Conservation (phyloP, 2,329 filamentous ascomycete genomes). For the Colletotrichum sp. region DNA sequence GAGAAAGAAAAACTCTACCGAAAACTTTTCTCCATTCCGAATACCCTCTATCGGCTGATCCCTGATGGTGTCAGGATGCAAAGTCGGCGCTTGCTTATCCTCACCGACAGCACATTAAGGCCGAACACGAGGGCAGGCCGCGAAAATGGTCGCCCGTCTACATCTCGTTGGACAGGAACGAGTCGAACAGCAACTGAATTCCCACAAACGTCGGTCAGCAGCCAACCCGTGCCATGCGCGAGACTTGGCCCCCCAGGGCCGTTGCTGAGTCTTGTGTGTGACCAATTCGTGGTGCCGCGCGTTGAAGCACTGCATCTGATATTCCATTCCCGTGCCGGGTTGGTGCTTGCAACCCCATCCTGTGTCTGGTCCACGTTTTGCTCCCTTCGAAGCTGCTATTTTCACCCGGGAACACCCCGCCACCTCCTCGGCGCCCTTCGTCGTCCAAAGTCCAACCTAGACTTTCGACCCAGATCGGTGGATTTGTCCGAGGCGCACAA, state of each 20-base stretch:
- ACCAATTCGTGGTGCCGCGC: background rate
- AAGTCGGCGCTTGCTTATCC: background rate
- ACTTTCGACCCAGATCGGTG: background rate
- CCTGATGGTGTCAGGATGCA: background rate
- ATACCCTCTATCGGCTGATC: background rate
- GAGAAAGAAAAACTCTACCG: background rate
- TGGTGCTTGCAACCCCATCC: background rate
- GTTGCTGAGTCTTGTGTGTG: background rate
- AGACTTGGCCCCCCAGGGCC: background rate
- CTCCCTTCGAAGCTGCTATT: background rate
- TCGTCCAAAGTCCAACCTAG: background rate
- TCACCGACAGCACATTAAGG: background rate
- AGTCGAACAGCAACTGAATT: background rate
- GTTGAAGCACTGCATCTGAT: conserved; percentile 2
- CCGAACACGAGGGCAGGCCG: conserved; percentile 7
- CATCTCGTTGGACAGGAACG: background rate
- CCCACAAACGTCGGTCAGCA: background rate
- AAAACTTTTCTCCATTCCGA: background rate
- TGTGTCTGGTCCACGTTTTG: background rate
- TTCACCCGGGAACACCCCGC: background rate
- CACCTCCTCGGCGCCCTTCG: background rate
- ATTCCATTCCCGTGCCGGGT: background rate
- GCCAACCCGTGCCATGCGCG: background rate
- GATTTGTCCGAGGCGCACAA: background rate
- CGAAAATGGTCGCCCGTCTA: background rate